phyloP scores from a whole-genome alignment of 805 yeast genomes.

The Candida ulmi region DNA sequence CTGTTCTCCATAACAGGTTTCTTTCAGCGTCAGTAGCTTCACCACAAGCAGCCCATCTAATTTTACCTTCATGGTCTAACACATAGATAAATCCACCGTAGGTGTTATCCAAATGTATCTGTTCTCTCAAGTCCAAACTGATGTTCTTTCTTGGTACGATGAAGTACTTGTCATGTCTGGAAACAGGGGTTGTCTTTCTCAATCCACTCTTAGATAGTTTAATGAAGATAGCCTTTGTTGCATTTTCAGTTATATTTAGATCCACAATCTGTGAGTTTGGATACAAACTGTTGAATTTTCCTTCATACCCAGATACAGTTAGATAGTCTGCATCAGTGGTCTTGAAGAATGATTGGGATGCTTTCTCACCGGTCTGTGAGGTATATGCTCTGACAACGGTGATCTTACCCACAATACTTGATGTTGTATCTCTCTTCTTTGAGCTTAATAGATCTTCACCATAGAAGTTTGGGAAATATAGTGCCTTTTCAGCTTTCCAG shows the following conservation, averaged over 20 bases:
- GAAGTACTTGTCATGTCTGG: constrained; percentile 54
- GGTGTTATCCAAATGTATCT: constrained; percentile 61
- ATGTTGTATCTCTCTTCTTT: constrained; percentile 25
- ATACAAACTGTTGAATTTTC: constrained; percentile 31
- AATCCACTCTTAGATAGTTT: constrained; percentile 43
- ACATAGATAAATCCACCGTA: constrained; percentile 82
- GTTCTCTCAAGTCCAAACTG: constrained; percentile 49
- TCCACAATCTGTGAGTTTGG: constrained; percentile 71
- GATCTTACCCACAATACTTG: constrained; percentile 42
- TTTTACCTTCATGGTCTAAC: constrained; percentile 65
- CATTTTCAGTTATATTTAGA: constrained; percentile 67
- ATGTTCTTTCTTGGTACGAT: constrained; percentile 57
- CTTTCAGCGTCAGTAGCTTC: constrained; percentile 64
- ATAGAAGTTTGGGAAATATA: constrained; percentile 76
- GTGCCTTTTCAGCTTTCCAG: constrained; percentile 65
- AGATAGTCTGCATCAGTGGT: constrained; percentile 37
- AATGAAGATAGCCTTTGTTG: constrained; percentile 61
- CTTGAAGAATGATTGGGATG: constrained; percentile 56
- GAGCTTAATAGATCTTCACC: constrained; percentile 45
- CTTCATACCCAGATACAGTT: constrained; percentile 32
- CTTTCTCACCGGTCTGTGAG: constrained; percentile 64
- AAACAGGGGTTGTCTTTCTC: constrained; percentile 37
- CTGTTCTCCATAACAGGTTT: constrained; percentile 58
- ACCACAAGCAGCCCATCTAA: constrained; percentile 93
- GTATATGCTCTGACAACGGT: constrained; percentile 63